Conservation (phyloP, 2,329 filamentous ascomycete species). For the Hawksworthiomyces lignivorus region DNA sequence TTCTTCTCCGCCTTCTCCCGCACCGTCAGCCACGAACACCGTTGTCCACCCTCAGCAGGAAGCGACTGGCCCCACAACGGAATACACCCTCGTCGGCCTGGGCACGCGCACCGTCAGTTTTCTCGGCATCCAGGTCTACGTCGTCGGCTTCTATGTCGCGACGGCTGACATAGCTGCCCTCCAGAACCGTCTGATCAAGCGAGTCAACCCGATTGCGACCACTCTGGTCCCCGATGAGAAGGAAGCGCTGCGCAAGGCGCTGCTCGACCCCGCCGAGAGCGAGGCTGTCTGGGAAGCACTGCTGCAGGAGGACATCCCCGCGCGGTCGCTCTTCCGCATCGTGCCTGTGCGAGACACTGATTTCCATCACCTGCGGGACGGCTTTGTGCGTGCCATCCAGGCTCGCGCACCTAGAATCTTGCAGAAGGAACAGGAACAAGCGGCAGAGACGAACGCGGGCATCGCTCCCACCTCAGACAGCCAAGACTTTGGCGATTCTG, state of each 20-base stretch:
- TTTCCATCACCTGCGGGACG: constrained; percentile 86
- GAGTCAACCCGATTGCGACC: constrained; percentile 69
- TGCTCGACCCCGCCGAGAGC: constrained; percentile 63
- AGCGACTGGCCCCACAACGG: constrained; percentile 34
- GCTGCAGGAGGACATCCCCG: constrained; percentile 57
- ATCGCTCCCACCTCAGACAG: background rate
- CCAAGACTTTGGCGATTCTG: constrained; percentile 58
- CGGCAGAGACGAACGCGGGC: constrained; percentile 32
- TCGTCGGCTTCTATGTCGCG: constrained; percentile 86
- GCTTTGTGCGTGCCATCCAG: constrained; percentile 79
- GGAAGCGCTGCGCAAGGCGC: constrained; percentile 56
- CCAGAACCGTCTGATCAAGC: constrained; percentile 68
- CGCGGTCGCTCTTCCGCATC: constrained; percentile 68
- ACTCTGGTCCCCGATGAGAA: constrained; percentile 79
- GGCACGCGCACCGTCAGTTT: constrained; percentile 89
- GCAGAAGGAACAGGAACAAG: background rate
- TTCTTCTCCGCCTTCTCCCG: too few relatives aligned
- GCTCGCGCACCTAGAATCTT: constrained; percentile 49
- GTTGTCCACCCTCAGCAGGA: too few relatives aligned
- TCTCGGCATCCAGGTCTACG: constrained; percentile 84
- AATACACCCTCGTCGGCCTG: constrained; percentile 83
- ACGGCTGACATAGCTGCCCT: constrained; percentile 74
- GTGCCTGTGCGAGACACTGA: constrained; percentile 91
- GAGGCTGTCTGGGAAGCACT: constrained; percentile 69
- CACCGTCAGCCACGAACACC: background rate